Evolutionary conservation across 1,284 basidiomycete species (phyloP).

Genomic region (Sanghuangporus sanghuang): DNA sequence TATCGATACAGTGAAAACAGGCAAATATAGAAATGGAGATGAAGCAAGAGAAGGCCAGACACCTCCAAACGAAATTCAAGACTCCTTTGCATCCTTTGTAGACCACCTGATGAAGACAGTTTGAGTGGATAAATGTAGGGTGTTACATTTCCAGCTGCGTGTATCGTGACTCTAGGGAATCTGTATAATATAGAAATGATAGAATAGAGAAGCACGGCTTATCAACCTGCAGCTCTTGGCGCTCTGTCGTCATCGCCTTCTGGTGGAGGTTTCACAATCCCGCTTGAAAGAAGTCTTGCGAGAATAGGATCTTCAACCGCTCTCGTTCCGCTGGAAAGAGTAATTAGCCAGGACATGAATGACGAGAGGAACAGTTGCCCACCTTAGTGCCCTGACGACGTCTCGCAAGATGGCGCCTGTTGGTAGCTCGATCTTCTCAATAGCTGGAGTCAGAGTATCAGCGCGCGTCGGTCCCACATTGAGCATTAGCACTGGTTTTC

Average conservation of each 20-base stretch:
- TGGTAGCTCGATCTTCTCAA: constrained; percentile 74
- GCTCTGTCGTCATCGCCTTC: constrained; percentile 29
- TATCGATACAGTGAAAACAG: constrained; percentile 41
- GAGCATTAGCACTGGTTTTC: constrained; percentile 75
- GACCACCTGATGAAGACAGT: constrained; percentile 32
- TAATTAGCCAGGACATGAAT: not conserved
- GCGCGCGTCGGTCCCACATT: constrained; percentile 86
- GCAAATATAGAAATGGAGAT: constrained; percentile 58
- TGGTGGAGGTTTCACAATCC: constrained; percentile 45
- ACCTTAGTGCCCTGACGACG: constrained; percentile 55
- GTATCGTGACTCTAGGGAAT: not conserved
- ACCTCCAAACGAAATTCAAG: constrained; percentile 48
- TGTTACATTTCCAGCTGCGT: no score
- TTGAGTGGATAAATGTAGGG: not conserved
- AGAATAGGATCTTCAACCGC: constrained; percentile 37
- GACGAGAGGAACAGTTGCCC: constrained; percentile 22
- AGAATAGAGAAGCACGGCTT: not conserved
- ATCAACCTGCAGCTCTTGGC: constrained; percentile 2
- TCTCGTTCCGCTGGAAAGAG: constrained; percentile 33
- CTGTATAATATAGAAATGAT: not conserved
- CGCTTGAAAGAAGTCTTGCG: constrained; percentile 46
- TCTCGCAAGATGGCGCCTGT: constrained; percentile 67
- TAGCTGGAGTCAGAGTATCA: constrained; percentile 52
- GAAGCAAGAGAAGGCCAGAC: constrained; percentile 34
- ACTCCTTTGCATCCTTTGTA: constrained; percentile 52